Evolutionary conservation across 352 stramenopile species (phyloP), one percentile per base, ranked within the genome.

Genomic region (Phytophthora pseudosyringae): DNA sequence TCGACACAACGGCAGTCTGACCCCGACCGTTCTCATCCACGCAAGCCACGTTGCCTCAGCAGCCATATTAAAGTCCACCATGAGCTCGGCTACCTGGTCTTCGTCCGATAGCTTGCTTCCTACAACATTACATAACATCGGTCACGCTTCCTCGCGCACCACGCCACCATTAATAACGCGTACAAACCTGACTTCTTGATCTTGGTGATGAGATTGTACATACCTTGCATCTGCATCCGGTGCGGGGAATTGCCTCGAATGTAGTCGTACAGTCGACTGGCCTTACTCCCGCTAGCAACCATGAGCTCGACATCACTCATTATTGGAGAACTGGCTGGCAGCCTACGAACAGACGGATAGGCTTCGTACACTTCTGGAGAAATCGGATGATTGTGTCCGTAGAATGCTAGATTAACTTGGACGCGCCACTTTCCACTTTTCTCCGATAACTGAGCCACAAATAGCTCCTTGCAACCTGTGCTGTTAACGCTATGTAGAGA

Each of bases 211-310:
- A 66, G 8, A 12, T 60, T 54, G 48, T 55, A 54, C 12, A 67
- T 49, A n/a, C 46, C 40, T 8, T 31, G 15, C 39, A 59, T 29
- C 16, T 59, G 26, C 9, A 59, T n/a, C 1, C 4, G 7, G 10
- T 53, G 58, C 0, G 47, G 29, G 7, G 47, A 43, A 31, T 41
- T 36, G 12, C 40, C 21, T 4, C 44, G 35, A 25, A 58, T 57
- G 38, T 52, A 58, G 38, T 65, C 38, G 38, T 65, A 65, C 12
- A 65, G 29, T 51, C 85, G 57, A 86, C 38, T 46, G 2, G 18
- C 9, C 13, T 21, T 49, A 18, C 47, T 51, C 3, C 57, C 57
- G 25, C 57, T 59, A 1, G 28, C 47, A 10, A 59, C 57, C 46
- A 53, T 59, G 9, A 43, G 29, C 39, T 59, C 29, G 3, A 65